Percentiles rank a stretch among this genome's conserved stretches.
Conservation (phyloP, 208 protist genomes). For the Lotmaria passim region DNA sequence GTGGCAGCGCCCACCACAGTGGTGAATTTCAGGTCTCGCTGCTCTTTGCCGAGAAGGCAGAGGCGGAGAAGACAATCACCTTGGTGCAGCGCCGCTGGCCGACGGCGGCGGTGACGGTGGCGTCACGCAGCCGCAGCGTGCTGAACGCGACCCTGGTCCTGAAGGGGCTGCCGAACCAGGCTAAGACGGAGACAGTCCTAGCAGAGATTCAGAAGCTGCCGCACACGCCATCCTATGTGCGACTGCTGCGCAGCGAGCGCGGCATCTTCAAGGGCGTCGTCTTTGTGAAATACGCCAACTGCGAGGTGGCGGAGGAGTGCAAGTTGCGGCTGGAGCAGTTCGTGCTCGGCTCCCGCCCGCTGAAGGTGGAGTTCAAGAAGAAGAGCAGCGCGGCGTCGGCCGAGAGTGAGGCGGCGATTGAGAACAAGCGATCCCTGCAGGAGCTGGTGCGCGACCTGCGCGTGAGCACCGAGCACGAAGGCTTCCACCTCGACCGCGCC, state of each 20-base stretch:
- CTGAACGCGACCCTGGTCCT: conserved; percentile 82
- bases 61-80: conserved; percentile 64
- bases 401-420: background rate
- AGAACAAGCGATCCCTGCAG: conserved; percentile 56
- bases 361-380: conserved; percentile 90
- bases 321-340: conserved; percentile 87
- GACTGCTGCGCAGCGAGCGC: conserved; percentile 78
- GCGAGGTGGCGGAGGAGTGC: conserved; percentile 91
- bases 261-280: conserved; percentile 85
- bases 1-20: conserved; percentile 15
- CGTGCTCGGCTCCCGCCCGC: conserved; percentile 51
- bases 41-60: conserved; percentile 74
- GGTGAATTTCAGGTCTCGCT: conserved; percentile 62
- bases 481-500: conserved; percentile 58
- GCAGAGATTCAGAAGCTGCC: conserved; percentile 62
- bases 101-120: conserved; percentile 44
- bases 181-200: conserved; percentile 70
- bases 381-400: conserved; percentile 40
- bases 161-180: conserved; percentile 76
- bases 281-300: conserved; percentile 89
- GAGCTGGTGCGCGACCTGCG: conserved; percentile 79
- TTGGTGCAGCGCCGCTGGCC: conserved; percentile 75
- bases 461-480: conserved; percentile 79
- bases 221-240: conserved; percentile 80
- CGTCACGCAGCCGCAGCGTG: conserved; percentile 57